These are phyloP conservation scores for Trypanosoma rangeli DNA, from an alignment of 208 protist species.

Conservation along the genomic window DNA sequence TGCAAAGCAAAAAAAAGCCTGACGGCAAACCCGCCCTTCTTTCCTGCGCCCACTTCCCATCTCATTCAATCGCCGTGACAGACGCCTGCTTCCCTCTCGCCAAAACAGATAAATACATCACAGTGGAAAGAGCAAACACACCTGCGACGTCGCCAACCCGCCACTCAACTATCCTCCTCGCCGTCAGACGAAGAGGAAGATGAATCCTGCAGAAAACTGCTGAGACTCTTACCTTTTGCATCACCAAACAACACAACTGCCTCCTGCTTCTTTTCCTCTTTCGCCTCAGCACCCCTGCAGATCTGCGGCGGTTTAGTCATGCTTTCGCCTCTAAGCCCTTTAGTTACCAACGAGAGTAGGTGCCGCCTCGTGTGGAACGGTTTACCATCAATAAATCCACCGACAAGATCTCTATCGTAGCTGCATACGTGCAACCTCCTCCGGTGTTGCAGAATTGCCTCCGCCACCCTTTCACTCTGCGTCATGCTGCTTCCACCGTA, in stretches of 20 bases:
- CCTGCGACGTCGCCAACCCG: not conserved
- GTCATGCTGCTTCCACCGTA: conserved; percentile 17
- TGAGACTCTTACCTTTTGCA: conserved; percentile 9
- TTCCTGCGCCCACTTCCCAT: too few species aligned
- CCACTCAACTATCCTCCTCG: not conserved
- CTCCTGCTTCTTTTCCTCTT: conserved; percentile 8
- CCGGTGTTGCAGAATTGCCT: conserved; percentile 46
- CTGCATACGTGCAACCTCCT: conserved; percentile 45
- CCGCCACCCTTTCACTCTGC: conserved; percentile 34
- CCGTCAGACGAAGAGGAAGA: not conserved
- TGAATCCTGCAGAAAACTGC: conserved; percentile 26
- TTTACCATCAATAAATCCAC: conserved; percentile 45
- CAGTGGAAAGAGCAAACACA: not conserved
- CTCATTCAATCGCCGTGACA: not conserved
- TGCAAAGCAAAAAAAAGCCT: not conserved
- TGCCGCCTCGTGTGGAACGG: conserved; percentile 50
- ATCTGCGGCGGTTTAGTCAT: not conserved
- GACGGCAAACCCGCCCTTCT: not conserved
- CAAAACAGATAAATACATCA: not conserved
- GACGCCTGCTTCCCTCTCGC: not conserved
- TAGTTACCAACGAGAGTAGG: conserved; percentile 40
- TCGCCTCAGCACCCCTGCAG: not conserved
- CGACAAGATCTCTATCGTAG: conserved; percentile 47
- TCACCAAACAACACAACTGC: conserved; percentile 19
- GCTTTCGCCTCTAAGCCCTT: conserved; percentile 43